phyloP scores from a whole-genome alignment of 2,329 filamentous ascomycete genomes.

The Ciborinia camelliae region DNA sequence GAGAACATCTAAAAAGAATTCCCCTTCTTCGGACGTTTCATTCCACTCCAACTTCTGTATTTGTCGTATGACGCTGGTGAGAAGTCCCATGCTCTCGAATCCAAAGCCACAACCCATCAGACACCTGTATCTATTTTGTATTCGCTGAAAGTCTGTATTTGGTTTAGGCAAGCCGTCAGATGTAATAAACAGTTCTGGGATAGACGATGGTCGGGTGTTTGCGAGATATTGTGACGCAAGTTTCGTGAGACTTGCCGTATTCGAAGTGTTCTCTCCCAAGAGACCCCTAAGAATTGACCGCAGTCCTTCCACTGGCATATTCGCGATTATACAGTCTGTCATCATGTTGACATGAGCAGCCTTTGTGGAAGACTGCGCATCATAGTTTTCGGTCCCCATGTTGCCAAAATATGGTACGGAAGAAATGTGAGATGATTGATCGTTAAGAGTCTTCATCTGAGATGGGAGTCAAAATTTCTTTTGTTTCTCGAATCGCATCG shows the following conservation, averaged over 20 bases:
- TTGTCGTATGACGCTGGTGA: conserved; percentile 25
- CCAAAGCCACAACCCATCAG: conserved; percentile 38
- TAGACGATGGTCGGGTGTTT: conserved; percentile 27
- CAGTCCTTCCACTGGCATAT: conserved; percentile 42
- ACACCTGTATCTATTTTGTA: conserved; percentile 34
- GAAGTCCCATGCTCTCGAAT: conserved; percentile 33
- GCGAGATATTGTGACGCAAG: conserved; percentile 35
- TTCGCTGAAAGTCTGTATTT: conserved; percentile 20
- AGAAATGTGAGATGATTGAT: conserved; percentile 1
- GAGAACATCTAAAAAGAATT: conserved; percentile 29
- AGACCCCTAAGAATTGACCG: conserved; percentile 40
- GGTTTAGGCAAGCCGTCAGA: neutral
- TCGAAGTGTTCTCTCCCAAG: conserved; percentile 33
- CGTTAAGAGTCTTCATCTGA: conserved; percentile 3
- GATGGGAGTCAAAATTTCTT: neutral
- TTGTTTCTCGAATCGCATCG: neutral
- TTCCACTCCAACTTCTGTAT: conserved; percentile 14
- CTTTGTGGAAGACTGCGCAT: conserved; percentile 22
- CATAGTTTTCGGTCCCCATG: neutral
- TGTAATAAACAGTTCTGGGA: conserved; percentile 24
- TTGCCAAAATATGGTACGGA: neutral
- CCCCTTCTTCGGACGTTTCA: conserved; percentile 1
- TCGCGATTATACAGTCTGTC: conserved; percentile 46
- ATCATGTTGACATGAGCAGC: conserved; percentile 47
- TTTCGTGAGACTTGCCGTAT: conserved; percentile 39